Evolutionary conservation across 129 eudicot species (phyloP), one percentile per base, ranked within the genome.

Genomic region (Erigeron canadensis): DNA sequence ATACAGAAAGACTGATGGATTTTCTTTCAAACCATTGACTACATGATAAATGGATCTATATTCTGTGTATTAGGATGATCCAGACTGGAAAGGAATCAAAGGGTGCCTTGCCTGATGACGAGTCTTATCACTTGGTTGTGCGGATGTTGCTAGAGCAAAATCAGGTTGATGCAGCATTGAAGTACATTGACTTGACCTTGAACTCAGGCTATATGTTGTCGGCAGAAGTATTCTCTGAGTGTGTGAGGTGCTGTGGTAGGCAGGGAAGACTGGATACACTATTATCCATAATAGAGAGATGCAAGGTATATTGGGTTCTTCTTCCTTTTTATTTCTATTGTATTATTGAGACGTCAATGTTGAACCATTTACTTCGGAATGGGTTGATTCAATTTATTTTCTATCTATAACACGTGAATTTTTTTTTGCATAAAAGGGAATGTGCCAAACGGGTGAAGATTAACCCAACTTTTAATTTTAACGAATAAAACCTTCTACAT

Each of bases 271-370:
- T 90, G 72, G 99, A 95, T 75, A 68, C 87, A 6, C 69, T 95
- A 82, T 91, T 86, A 73, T 81, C 86, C 39, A 76, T 95, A 38
- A 84, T 95, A 46, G 99, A 90, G 82, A 90, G 84, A 81, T 95
- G 99, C 89, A 95, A 95, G 99, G 99, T 94, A 79, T 70, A 28
- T 28, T 28, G 34, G 34, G 34, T 38, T 6, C 4, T 71, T 46
- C 47, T 38, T 28, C 4, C 37, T n/a, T 51, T 59, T 13, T 37
- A 48, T 48, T 53, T 53, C 1, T 1, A 43, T 34, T 9, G 17
- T 58, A 42, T 62, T 28, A 43, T 46, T 22, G 43, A 23, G 8
- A 7, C 47, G 72, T n/a, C 59, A 34, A 28, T 22, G 15, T 19
- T 7, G 10, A 45, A 9, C 34, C 34, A 64, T 64, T 46, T 43